Base-by-base conservation (phyloP, 768 basidiomycete genomes). In the Gyrodon lividus region DNA sequence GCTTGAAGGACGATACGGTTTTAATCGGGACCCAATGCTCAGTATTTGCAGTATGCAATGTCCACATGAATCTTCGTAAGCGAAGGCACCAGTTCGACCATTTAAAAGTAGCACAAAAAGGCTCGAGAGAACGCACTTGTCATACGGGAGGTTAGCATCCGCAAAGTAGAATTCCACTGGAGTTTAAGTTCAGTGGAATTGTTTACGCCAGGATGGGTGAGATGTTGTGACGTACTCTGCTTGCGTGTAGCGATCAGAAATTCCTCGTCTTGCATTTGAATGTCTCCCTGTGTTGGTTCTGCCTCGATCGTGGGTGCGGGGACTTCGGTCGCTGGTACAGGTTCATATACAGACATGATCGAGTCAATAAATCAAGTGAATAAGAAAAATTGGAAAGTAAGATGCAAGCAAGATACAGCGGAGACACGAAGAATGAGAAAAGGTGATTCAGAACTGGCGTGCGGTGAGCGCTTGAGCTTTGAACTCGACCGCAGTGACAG, bases 161-260 rank as follows among this genome's bases (percentile, higher is more conserved):
- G 89, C 89, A 71, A 98, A 94, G 76, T 98, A 97, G 71, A 97
- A 98, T 66, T 94, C 90, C 62, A 96, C 95, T 97, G 31, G 39
- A 46, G 40, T 33, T 26, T 2, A 10, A 33, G 4, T 41, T 51
- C 1, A 50, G 31, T 19, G 17, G 14, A 49, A 39, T 26, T 20
- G 5, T 28, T 47, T 7, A 46, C 13, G 12, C n/a, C n/a, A n/a
- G 13, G 12, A 23, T 3, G 20, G 46, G 9, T 17, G 19, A 41
- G 37, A 52, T 26, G 4, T 13, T 7, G 33, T 40, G 17, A 66
- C 77, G 49, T 54, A 81, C 86, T 74, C 64, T 88, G 85, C 58
- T 75, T 76, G 49, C 74, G 74, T 1, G 81, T 82, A 47, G 74
- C 79, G 43, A 70, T 55, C 60, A 77, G 72, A 50, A 77, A 69